Evolutionary conservation across 2,329 filamentous ascomycete species (phyloP).

Genomic region (Salinomyces thailandicus): DNA sequence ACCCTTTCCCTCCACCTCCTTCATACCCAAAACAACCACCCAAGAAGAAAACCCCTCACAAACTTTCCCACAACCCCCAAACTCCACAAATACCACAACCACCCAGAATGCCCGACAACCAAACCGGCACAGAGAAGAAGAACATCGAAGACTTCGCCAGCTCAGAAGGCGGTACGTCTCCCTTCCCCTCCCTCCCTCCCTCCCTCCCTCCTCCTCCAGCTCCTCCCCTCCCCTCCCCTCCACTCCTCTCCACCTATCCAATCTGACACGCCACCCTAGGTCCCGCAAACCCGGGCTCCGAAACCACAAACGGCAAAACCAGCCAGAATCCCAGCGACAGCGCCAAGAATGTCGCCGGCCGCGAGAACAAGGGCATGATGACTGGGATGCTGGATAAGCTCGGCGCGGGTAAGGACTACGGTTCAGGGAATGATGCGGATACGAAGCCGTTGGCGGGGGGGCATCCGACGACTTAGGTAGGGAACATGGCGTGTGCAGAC

Average conservation of each 20-base stretch:
- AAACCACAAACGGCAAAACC: neutral
- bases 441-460: neutral
- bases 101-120: neutral
- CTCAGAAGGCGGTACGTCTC: neutral
- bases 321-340: neutral
- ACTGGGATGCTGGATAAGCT: slow-evolving; percentile 4
- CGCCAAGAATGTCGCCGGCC: slow-evolving; percentile 3
- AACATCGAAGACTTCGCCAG: neutral
- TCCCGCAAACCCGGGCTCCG: neutral
- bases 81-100: neutral
- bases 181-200: neutral
- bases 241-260: neutral
- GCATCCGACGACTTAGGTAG: neutral
- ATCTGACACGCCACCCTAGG: too few species aligned
- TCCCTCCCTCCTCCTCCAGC: neutral
- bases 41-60: too few species aligned
- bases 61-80: too few species aligned
- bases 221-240: neutral
- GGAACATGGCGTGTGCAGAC: too few species aligned
- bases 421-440: neutral
- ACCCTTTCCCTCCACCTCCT: too few species aligned
- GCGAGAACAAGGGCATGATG: slow-evolving; percentile 3
- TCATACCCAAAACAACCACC: too few species aligned
- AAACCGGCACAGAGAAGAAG: neutral
- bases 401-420: slow-evolving; percentile 2